Conservation (phyloP, 352 stramenopile species). For the Phytophthora meadii region DNA sequence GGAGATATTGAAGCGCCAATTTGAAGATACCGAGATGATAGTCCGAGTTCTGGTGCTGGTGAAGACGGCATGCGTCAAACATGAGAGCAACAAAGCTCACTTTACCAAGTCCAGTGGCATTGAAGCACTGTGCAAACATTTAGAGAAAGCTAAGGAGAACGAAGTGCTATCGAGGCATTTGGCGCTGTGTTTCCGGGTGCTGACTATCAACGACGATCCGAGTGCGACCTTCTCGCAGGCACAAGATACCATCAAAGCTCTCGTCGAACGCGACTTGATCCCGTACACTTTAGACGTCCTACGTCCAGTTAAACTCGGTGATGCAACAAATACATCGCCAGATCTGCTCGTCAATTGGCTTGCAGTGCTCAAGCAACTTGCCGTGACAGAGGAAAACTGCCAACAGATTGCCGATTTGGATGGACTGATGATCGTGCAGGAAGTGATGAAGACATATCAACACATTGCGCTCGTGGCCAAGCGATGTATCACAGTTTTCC, state of each 20-base stretch:
- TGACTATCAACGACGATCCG: slow-evolving; percentile 78
- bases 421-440: slow-evolving; percentile 62
- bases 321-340: slow-evolving; percentile 28
- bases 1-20: slow-evolving; percentile 18
- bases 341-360: slow-evolving; percentile 72
- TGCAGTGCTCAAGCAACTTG: slow-evolving; percentile 77
- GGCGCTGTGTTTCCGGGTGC: slow-evolving; percentile 56
- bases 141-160: slow-evolving; percentile 39
- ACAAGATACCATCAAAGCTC: slow-evolving; percentile 71
- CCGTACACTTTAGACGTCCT: slow-evolving; percentile 55
- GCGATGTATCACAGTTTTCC: slow-evolving; percentile 71
- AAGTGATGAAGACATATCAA: slow-evolving; percentile 63
- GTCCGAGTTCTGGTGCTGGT: slow-evolving; percentile 43
- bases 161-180: slow-evolving; percentile 57
- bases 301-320: slow-evolving; percentile 15
- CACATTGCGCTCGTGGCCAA: slow-evolving; percentile 57
- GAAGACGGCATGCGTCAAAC: slow-evolving; percentile 57
- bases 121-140: slow-evolving; percentile 41
- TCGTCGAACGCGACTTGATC: slow-evolving; percentile 63
- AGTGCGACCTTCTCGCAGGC: slow-evolving; percentile 73
- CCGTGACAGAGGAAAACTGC: slow-evolving; percentile 80
- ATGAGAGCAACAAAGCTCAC: slow-evolving; percentile 74
- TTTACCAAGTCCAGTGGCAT: slow-evolving; percentile 63
- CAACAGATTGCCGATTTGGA: slow-evolving; percentile 68
- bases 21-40: slow-evolving; percentile 19